Percentiles rank a stretch among this genome's conserved stretches.
Evolutionary conservation across 106 monocot species (phyloP).

Genomic region (Platanthera zijinensis): DNA sequence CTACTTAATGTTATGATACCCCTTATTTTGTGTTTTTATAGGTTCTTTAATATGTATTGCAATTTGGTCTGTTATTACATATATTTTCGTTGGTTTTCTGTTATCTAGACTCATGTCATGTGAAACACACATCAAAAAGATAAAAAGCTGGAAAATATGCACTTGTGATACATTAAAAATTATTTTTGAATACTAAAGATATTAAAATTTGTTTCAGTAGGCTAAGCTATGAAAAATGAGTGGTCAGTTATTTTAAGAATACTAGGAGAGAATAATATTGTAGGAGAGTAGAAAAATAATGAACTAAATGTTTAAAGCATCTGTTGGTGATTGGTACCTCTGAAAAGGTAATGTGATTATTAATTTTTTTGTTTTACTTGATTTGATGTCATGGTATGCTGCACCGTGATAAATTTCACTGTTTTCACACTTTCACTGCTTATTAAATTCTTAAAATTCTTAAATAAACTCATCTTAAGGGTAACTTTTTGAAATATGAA

Average conservation of each 20-base stretch:
- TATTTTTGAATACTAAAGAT: neutral
- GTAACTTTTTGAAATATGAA: neutral
- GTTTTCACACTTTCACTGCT: neutral
- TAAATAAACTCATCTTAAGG: neutral
- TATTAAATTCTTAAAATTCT: neutral
- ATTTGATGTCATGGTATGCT: neutral
- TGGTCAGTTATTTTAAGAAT: neutral
- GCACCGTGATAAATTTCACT: neutral
- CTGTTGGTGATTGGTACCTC: neutral
- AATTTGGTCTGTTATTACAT: too few relatives aligned
- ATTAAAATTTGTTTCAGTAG: neutral
- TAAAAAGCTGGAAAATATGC: neutral
- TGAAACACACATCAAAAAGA: neutral
- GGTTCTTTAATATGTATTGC: too few relatives aligned
- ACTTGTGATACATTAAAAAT: neutral
- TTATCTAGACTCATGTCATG: too few relatives aligned
- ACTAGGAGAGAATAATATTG: neutral
- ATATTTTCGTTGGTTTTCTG: too few relatives aligned
- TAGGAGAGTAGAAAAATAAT: neutral
- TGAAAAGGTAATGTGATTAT: neutral
- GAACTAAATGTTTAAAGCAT: neutral
- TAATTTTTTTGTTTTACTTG: neutral
- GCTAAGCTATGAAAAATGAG: neutral
- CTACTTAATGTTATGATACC: neutral
- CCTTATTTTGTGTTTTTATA: too few relatives aligned